A percentile compares a stretch with the other conserved stretches of the same genome.
Conservation (phyloP, 148 eudicot species). For the Gaultheria prostrata region DNA sequence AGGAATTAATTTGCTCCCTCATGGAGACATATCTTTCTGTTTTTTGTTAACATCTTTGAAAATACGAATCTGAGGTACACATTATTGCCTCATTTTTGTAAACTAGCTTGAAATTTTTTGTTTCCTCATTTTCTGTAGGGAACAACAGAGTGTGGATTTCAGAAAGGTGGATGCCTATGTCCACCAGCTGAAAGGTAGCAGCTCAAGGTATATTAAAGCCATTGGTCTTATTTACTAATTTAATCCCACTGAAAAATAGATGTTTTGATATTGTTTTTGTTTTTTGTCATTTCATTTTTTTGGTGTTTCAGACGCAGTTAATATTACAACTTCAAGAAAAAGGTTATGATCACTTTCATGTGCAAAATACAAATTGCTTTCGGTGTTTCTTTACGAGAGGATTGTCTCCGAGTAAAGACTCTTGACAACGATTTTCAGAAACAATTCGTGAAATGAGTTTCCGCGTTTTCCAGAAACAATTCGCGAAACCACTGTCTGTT, state of each 20-base stretch:
- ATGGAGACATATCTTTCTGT: background rate
- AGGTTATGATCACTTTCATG: background rate
- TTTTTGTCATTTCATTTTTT: background rate
- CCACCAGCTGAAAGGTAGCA: slow-evolving; percentile 88
- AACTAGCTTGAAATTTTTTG: background rate
- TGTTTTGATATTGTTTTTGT: background rate
- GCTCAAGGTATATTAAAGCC: slow-evolving; percentile 57
- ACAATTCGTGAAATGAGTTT: too few species aligned
- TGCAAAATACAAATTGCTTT: too few species aligned
- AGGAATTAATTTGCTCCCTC: too few species aligned
- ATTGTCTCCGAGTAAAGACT: background rate
- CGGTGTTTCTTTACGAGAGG: background rate
- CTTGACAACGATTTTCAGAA: background rate
- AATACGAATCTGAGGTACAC: background rate
- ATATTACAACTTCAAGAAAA: background rate
- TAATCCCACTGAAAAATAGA: too few species aligned
- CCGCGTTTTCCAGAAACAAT: background rate
- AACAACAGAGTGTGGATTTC: slow-evolving; percentile 62
- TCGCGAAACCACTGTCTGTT: background rate
- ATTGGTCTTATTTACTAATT: background rate
- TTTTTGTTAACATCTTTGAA: too few species aligned
- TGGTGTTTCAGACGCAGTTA: background rate
- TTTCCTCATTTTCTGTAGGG: slow-evolving; percentile 25
- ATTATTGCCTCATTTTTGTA: background rate
- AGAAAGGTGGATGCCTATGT: slow-evolving; percentile 68